Evolutionary conservation across 2,329 filamentous ascomycete genomes (phyloP).

Genomic region (Trichoderma polysporum): DNA sequence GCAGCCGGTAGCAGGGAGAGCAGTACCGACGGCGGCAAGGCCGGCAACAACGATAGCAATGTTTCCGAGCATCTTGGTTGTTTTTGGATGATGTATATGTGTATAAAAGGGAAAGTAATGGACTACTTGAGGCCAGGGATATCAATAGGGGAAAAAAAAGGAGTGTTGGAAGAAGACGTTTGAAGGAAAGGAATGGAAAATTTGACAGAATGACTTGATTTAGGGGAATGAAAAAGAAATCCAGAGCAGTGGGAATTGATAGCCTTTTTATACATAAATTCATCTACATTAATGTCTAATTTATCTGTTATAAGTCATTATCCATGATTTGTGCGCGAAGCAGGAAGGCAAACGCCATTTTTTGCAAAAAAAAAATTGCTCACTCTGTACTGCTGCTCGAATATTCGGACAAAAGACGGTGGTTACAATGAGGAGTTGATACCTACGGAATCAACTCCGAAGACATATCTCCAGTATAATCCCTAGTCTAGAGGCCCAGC

Average conservation of each 20-base stretch:
- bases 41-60: constrained; percentile 9
- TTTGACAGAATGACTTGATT: neutral
- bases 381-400: neutral
- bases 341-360: constrained; percentile 17
- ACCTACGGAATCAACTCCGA: neutral
- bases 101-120: neutral
- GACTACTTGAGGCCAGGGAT: neutral
- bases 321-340: neutral
- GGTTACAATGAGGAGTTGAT: neutral
- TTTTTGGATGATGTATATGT: neutral
- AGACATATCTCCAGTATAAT: neutral
- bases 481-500: neutral
- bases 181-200: constrained; percentile 1
- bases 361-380: neutral
- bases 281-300: neutral
- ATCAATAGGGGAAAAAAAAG: neutral
- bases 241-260: neutral
- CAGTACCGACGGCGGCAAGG: constrained; percentile 17
- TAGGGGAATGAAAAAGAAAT: neutral
- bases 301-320: neutral
- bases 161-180: neutral
- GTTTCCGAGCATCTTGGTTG: constrained; percentile 20
- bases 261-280: constrained; percentile 2
- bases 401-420: neutral
- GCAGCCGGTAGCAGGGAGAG: neutral